Conservation (phyloP, 805 yeast species). For the Alloascoidea hylecoeti region DNA sequence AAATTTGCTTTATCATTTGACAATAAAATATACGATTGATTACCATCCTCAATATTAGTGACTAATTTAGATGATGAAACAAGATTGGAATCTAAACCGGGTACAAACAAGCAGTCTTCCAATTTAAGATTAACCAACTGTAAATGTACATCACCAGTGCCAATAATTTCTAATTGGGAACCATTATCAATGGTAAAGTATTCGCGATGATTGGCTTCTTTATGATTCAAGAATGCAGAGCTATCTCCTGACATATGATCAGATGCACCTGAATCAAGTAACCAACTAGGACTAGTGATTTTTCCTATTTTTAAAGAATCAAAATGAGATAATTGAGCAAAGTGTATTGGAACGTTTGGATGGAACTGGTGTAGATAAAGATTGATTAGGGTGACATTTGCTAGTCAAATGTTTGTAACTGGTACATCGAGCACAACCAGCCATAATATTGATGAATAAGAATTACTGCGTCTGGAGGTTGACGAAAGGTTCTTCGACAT, state of each 20-base stretch:
- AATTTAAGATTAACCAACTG: not conserved
- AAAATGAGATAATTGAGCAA: too few relatives aligned
- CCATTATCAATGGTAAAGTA: not conserved
- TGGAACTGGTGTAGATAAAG: too few relatives aligned
- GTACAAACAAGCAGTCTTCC: not conserved
- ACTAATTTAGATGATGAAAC: too few relatives aligned
- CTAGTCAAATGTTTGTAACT: too few relatives aligned
- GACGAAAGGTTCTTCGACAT: not conserved
- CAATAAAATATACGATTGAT: too few relatives aligned
- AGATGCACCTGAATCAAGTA: not conserved
- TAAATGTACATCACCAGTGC: not conserved
- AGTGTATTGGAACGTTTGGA: too few relatives aligned
- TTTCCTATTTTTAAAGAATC: too few relatives aligned
- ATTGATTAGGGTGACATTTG: too few relatives aligned
- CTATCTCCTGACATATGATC: not conserved
- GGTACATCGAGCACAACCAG: not conserved
- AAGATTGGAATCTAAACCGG: not conserved
- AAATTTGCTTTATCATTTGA: too few relatives aligned
- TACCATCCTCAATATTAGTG: too few relatives aligned
- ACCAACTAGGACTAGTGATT: too few relatives aligned
- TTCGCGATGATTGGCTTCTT: not conserved
- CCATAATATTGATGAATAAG: not conserved
- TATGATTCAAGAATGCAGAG: not conserved
- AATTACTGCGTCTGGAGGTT: not conserved
- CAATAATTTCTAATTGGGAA: not conserved